phyloP scores from a whole-genome alignment of 2,329 filamentous ascomycete genomes.

The Fusarium lateritium region DNA sequence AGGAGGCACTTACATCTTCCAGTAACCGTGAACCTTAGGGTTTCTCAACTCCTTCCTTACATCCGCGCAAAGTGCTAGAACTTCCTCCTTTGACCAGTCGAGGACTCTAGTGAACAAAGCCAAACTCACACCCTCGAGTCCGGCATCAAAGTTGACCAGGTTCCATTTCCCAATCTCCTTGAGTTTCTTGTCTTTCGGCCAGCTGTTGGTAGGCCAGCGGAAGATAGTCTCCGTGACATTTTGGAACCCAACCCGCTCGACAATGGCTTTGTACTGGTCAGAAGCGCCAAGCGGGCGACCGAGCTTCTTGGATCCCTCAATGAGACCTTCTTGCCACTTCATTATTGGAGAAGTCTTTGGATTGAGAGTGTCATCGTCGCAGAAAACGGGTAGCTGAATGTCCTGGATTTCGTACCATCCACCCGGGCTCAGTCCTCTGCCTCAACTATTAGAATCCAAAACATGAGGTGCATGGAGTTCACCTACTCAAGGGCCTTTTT shows the following conservation, averaged over 20 bases:
- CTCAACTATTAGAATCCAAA: rapidly evolving
- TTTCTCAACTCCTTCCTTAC: constrained; percentile 27
- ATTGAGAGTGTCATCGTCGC: constrained; percentile 22
- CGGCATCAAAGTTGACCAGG: constrained; percentile 29
- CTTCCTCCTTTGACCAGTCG: constrained; percentile 26
- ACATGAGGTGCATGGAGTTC: rapidly evolving
- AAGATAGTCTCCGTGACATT: constrained; percentile 32
- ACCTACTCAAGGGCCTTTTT: constrained; percentile 11
- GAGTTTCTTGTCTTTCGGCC: constrained; percentile 36
- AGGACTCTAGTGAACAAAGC: constrained; percentile 35
- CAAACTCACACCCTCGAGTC: constrained; percentile 28
- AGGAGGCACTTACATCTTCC: constrained; percentile 7
- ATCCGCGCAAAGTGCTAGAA: constrained; percentile 20
- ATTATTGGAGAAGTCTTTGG: neutral
- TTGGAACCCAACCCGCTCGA: constrained; percentile 17
- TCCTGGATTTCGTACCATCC: constrained; percentile 38
- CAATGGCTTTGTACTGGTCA: constrained; percentile 19
- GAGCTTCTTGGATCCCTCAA: constrained; percentile 20
- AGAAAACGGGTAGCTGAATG: constrained; percentile 31
- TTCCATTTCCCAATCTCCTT: constrained; percentile 42
- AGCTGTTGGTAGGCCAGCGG: constrained; percentile 40
- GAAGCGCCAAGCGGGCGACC: constrained; percentile 29
- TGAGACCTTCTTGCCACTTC: constrained; percentile 30
- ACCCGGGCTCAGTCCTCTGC: constrained; percentile 10
- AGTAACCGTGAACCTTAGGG: constrained; percentile 21